Evolutionary conservation across 2,329 filamentous ascomycete species (phyloP), one percentile per base, ranked within the genome.

Genomic region (Aspergillus fischeri): DNA sequence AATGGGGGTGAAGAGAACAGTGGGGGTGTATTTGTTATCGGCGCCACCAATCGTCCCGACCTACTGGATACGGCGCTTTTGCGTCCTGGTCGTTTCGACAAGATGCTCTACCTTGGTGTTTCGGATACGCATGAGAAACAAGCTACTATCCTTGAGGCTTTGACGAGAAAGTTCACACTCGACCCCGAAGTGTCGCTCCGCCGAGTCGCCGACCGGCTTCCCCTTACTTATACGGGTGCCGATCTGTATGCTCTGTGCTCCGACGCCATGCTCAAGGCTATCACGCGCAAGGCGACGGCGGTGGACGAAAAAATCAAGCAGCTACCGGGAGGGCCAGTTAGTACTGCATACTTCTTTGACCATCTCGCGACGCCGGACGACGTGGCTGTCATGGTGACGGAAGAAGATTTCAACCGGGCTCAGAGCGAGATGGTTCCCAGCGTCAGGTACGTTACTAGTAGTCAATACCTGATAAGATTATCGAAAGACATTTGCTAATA

Each of bases 91-190:
- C 83, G 93, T 58, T 97, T 99, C 73, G 94, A 99, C 72, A 97
- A 97, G 80, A 96, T 97, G 92, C 83, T 99, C 29, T 99, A 97
- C 70, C 81, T 99, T 11, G 94, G 94, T 38, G 92, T 99, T 8
- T 95, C 91, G 7, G 94, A 99, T 74, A 97, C 92, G 3, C 93
- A 97, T 68, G 90, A 96, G 20, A 97, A 97, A 79, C 94, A 99
- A 76, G 84, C 91, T 60, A 97, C 87, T 24, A 97, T 99, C 62
- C 78, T 99, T 70, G 91, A 97, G 73, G 94, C 94, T 1, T 78
- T 99, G 70, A 97, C 94, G 1, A 84, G 94, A 68, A 99, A 97
- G 77, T 99, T 99, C 76, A 89, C 88, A 2, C 85, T 97, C 53
- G 82, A 91, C 62, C 90, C 91, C 0, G 81, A 86, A 1, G 81